Conservation (phyloP, 2,329 filamentous ascomycete species). For the Emericellopsis cladophorae region DNA sequence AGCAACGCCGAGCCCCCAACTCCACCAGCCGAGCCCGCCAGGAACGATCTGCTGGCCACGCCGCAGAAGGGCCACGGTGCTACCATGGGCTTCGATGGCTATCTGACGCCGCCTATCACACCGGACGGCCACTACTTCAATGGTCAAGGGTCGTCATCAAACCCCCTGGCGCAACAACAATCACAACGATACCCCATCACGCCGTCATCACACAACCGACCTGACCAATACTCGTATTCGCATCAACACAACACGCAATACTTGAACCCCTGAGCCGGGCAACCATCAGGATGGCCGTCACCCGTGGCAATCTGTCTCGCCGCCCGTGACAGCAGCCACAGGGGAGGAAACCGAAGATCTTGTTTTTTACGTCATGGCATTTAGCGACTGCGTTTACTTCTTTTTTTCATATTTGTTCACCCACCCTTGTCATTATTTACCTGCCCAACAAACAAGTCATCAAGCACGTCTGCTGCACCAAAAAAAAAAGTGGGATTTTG, state of each 20-base stretch:
- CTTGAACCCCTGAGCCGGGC: slow-evolving; percentile 4
- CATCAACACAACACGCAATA: slow-evolving; percentile 2
- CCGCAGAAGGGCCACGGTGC: slow-evolving; percentile 64
- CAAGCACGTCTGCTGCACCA: slow-evolving; percentile 5
- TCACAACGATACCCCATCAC: slow-evolving; percentile 46
- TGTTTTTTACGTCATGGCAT: slow-evolving; percentile 28
- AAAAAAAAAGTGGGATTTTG: slow-evolving; percentile 2
- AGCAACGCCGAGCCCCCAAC: slow-evolving; percentile 41
- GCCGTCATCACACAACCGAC: slow-evolving; percentile 25
- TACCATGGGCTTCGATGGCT: slow-evolving; percentile 55
- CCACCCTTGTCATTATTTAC: background rate
- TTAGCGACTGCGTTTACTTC: slow-evolving; percentile 24
- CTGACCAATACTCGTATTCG: slow-evolving; percentile 20
- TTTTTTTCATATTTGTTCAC: slow-evolving; percentile 1
- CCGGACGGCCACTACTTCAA: slow-evolving; percentile 54
- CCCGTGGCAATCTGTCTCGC: too few relatives aligned
- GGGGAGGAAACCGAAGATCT: slow-evolving; percentile 14
- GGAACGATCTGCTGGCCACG: slow-evolving; percentile 59
- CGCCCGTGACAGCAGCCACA: slow-evolving; percentile 5
- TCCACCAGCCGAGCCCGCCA: slow-evolving; percentile 36
- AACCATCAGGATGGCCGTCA: too few relatives aligned
- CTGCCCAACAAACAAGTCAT: background rate
- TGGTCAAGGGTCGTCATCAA: slow-evolving; percentile 29
- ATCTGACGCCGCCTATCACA: slow-evolving; percentile 76
- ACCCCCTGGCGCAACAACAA: slow-evolving; percentile 21